These are phyloP conservation scores for Jamesozyma lodderae DNA, from an alignment of 805 yeast genomes.

Conservation along the genomic window DNA sequence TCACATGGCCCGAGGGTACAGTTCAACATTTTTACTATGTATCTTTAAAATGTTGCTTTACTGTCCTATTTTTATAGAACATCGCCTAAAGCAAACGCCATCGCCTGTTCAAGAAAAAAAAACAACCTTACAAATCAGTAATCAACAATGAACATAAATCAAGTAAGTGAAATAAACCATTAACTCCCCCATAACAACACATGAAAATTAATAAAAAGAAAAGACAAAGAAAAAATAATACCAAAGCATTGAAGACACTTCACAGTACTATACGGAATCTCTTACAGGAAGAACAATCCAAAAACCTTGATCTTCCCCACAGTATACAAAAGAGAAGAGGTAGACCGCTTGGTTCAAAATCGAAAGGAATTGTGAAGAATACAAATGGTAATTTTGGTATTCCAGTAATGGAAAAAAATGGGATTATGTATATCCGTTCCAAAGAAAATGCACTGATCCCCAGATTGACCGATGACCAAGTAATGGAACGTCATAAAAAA, in stretches of 20 bases:
- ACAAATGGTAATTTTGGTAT: background rate
- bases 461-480: slow-evolving; percentile 27
- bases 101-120: too few relatives aligned
- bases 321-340: background rate
- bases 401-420: slow-evolving; percentile 3
- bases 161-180: too few relatives aligned
- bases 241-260: background rate
- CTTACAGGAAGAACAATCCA: background rate
- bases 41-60: too few relatives aligned
- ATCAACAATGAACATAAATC: too few relatives aligned
- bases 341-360: background rate
- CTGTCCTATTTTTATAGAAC: too few relatives aligned
- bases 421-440: slow-evolving; percentile 24
- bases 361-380: background rate
- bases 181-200: too few relatives aligned
- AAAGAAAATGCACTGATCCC: slow-evolving; percentile 27
- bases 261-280: background rate
- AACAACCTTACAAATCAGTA: too few relatives aligned
- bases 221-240: background rate
- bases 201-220: background rate
- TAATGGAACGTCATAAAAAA: slow-evolving; percentile 26
- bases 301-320: background rate
- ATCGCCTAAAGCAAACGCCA: too few relatives aligned
- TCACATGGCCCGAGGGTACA: too few relatives aligned
- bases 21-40: too few relatives aligned